Conservation (phyloP, 163 green algal genomes). For the Coccomyxa subellipsoidea region DNA sequence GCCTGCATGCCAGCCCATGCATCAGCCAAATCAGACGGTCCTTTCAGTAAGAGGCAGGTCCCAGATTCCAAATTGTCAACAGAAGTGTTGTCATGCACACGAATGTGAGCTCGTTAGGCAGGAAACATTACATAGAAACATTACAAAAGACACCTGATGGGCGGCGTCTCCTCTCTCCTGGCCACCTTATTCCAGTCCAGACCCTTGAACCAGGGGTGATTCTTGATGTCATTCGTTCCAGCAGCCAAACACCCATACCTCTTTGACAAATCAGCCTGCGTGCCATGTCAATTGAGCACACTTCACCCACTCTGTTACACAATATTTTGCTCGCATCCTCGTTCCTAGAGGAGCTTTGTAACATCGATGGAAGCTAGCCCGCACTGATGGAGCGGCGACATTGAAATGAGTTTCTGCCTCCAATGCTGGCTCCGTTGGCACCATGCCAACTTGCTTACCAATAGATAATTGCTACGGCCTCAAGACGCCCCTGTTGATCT, state of each 20-base stretch:
- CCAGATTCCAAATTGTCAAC: neutral
- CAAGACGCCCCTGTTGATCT: neutral
- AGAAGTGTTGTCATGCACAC: too few relatives aligned
- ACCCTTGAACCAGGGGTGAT: conserved; percentile 62
- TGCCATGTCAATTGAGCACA: neutral
- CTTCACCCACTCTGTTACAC: too few relatives aligned
- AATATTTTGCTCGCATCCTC: too few relatives aligned
- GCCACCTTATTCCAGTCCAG: conserved; percentile 47
- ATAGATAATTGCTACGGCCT: too few relatives aligned
- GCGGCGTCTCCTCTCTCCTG: conserved; percentile 7
- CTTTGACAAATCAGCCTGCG: conserved; percentile 45
- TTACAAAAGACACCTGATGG: conserved; percentile 41
- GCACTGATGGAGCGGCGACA: neutral
- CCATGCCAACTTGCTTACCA: too few relatives aligned
- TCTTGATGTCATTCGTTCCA: conserved; percentile 56
- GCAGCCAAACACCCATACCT: conserved; percentile 46
- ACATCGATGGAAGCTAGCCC: too few relatives aligned
- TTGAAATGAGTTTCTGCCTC: neutral
- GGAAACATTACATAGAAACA: too few relatives aligned
- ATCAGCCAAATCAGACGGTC: neutral
- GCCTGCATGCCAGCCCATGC: conserved; percentile 29
- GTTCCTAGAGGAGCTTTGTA: too few relatives aligned
- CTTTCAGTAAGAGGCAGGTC: too few relatives aligned
- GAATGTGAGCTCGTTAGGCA: too few relatives aligned
- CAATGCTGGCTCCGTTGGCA: too few relatives aligned